Evolutionary conservation across 2,329 filamentous ascomycete genomes (phyloP).

Genomic region (Sarocladiaceae sp.): DNA sequence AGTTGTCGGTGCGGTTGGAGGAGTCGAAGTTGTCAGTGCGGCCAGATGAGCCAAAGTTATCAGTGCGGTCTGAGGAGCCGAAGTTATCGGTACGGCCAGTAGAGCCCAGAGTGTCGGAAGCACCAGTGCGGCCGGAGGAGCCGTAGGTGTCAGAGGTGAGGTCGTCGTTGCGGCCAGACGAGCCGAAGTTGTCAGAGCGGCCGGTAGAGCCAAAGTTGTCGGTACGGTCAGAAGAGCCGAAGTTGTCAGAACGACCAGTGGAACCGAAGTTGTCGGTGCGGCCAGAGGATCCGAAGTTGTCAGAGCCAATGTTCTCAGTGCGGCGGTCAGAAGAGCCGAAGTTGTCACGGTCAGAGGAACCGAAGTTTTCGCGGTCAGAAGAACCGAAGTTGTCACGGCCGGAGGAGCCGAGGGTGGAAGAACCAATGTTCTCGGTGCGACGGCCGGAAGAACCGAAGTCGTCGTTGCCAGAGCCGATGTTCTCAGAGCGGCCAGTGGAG

Average conservation of each 20-base stretch:
- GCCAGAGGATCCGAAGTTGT: slow-evolving; percentile 9
- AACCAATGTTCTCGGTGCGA: neutral
- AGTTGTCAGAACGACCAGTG: slow-evolving; percentile 8
- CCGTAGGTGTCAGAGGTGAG: slow-evolving; percentile 20
- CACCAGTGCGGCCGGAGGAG: too few species aligned
- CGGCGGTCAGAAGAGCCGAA: slow-evolving; percentile 12
- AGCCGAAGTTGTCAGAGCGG: slow-evolving; percentile 16
- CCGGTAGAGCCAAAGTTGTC: neutral
- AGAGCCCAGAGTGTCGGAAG: slow-evolving; percentile 10
- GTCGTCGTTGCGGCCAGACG: slow-evolving; percentile 19
- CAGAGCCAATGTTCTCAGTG: slow-evolving; percentile 6
- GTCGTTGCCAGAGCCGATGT: neutral
- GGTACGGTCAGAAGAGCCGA: slow-evolving; percentile 13
- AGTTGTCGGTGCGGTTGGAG: slow-evolving; percentile 14
- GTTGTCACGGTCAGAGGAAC: slow-evolving; percentile 13
- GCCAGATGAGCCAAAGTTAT: slow-evolving; percentile 12
- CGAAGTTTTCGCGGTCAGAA: slow-evolving; percentile 9
- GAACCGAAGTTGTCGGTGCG: neutral
- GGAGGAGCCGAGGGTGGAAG: neutral
- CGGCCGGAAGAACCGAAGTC: neutral
- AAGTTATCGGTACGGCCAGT: slow-evolving; percentile 14
- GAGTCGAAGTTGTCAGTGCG: slow-evolving; percentile 16
- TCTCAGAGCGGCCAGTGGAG: neutral
- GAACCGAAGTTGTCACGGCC: slow-evolving; percentile 14
- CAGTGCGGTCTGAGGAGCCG: slow-evolving; percentile 13